These are phyloP conservation scores for Acidiella bohemica DNA, from an alignment of 495 filamentous ascomycete genomes.

Conservation along the genomic window DNA sequence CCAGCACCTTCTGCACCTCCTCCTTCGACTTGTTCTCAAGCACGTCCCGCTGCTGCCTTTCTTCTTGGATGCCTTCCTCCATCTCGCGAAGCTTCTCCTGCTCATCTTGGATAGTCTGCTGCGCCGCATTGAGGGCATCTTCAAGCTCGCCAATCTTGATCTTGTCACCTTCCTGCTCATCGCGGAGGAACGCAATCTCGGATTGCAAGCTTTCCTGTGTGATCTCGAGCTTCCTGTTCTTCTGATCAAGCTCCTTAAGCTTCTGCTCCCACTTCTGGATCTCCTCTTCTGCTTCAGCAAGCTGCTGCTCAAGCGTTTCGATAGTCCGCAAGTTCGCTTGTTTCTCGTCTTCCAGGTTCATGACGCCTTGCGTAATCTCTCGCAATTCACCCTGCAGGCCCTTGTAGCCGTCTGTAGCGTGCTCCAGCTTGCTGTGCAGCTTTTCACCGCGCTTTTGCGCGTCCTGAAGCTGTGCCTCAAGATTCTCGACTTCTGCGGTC, in stretches of 20 bases:
- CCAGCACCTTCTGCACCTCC: slow-evolving; percentile 66
- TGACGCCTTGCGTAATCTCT: slow-evolving; percentile 68
- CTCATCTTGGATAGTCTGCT: slow-evolving; percentile 62
- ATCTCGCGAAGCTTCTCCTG: slow-evolving; percentile 66
- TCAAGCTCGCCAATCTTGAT: slow-evolving; percentile 93
- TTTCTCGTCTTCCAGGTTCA: slow-evolving; percentile 74
- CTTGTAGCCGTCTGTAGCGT: slow-evolving; percentile 68
- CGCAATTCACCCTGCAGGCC: slow-evolving; percentile 83
- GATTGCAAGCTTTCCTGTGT: slow-evolving; percentile 85
- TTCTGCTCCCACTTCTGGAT: slow-evolving; percentile 47
- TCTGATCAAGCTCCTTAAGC: slow-evolving; percentile 57
- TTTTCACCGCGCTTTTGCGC: slow-evolving; percentile 25
- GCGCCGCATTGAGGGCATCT: slow-evolving; percentile 57
- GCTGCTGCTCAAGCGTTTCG: slow-evolving; percentile 27
- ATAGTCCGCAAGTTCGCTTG: slow-evolving; percentile 28
- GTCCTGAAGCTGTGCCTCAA: slow-evolving; percentile 12
- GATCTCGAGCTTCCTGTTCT: slow-evolving; percentile 70
- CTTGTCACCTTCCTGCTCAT: slow-evolving; percentile 96
- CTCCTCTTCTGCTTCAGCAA: slow-evolving; percentile 29
- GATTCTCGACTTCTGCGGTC: slow-evolving; percentile 54
- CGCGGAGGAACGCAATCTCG: slow-evolving; percentile 87
- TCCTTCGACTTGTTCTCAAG: slow-evolving; percentile 78
- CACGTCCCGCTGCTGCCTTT: slow-evolving; percentile 74
- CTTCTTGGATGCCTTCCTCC: slow-evolving; percentile 60
- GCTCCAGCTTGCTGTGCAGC: slow-evolving; percentile 52